These are phyloP conservation scores for Lentinula guzmanii DNA, from an alignment of 768 basidiomycete species.

Conservation along the genomic window DNA sequence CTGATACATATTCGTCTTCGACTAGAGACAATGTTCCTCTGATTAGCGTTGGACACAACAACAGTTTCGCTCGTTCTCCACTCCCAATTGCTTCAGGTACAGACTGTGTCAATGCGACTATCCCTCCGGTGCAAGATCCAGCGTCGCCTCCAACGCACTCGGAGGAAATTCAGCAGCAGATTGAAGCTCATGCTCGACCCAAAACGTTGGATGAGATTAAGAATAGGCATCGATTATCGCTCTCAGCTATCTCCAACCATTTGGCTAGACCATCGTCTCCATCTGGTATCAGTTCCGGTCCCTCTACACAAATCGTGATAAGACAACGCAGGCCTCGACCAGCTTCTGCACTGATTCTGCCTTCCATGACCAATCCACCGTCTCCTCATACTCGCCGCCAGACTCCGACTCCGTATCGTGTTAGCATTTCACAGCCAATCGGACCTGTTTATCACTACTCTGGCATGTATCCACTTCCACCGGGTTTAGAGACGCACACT, in stretches of 20 bases:
- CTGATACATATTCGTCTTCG: constrained; percentile 11
- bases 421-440: constrained; percentile 1
- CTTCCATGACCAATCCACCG: constrained; percentile 4
- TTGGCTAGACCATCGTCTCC: constrained; percentile 1
- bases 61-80: not conserved
- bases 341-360: constrained; percentile 2
- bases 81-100: too few species aligned
- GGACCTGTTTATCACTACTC: not conserved
- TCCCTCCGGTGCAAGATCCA: constrained; percentile 14
- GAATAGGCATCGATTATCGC: constrained; percentile 29
- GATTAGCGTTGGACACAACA: not conserved
- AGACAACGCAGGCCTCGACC: constrained; percentile 5
- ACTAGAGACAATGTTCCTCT: not conserved
- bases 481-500: not conserved
- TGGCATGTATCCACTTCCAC: not conserved
- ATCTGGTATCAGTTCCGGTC: not conserved
- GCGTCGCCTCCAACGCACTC: not conserved
- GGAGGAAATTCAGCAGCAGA: not conserved
- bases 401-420: not conserved
- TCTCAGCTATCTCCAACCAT: constrained; percentile 19
- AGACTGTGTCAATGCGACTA: not conserved
- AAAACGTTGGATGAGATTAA: constrained; percentile 27
- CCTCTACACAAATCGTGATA: not conserved
- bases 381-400: constrained; percentile 1
- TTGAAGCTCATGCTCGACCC: not conserved